Evolutionary conservation across 495 filamentous ascomycete genomes (phyloP).

Genomic region (Rhizodiscina lignyota): DNA sequence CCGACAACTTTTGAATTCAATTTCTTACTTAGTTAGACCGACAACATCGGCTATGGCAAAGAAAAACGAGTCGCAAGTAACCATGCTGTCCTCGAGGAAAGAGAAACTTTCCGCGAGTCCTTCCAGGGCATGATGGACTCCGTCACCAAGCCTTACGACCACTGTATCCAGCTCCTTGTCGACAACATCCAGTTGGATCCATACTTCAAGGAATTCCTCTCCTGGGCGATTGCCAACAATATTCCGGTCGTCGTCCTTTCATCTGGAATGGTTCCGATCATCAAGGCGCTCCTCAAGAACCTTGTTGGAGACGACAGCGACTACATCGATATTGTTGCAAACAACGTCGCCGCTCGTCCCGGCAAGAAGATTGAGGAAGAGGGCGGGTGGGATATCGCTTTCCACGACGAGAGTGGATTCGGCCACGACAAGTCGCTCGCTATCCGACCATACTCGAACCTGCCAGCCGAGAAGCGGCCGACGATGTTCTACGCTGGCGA

Average conservation of each 20-base stretch:
- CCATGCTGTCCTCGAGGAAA: conserved; percentile 49
- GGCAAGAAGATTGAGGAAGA: conserved; percentile 65
- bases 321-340: conserved; percentile 72
- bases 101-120: conserved; percentile 58
- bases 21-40: conserved; percentile 38
- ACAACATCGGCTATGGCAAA: conserved; percentile 71
- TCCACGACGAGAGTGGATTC: conserved; percentile 72
- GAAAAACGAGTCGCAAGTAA: conserved; percentile 49
- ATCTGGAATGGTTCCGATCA: conserved; percentile 83
- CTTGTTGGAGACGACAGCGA: conserved; percentile 59
- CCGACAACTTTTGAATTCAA: conserved; percentile 1
- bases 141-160: conserved; percentile 55
- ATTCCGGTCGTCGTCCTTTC: conserved; percentile 85
- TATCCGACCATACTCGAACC: conserved; percentile 61
- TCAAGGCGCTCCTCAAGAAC: conserved; percentile 61
- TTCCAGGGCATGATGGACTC: conserved; percentile 82
- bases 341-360: conserved; percentile 47
- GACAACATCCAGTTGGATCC: conserved; percentile 80
- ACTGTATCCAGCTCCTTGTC: conserved; percentile 59
- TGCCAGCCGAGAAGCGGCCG: conserved; percentile 51
- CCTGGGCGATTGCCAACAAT: conserved; percentile 63
- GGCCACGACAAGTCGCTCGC: conserved; percentile 88
- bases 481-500: conserved; percentile 81
- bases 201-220: conserved; percentile 68
- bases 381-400: conserved; percentile 74